Evolutionary conservation across 2,329 filamentous ascomycete species (phyloP).

Genomic region (Ophiostoma sp.): DNA sequence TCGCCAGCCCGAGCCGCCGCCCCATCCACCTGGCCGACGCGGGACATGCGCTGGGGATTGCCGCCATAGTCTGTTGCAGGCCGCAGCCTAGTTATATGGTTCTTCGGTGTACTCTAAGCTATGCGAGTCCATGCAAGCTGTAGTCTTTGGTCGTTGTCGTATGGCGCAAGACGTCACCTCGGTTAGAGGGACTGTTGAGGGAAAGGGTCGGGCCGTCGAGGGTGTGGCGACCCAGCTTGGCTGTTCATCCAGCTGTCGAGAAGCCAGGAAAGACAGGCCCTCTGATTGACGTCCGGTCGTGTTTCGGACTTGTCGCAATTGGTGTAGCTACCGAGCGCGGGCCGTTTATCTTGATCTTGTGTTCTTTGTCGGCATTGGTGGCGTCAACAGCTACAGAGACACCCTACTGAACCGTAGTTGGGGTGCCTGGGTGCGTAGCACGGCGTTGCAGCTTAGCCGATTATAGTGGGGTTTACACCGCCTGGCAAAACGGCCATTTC

Average conservation of each 20-base stretch:
- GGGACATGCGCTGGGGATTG: neutral
- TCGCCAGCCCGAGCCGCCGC: neutral
- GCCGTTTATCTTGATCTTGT: neutral
- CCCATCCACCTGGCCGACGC: neutral
- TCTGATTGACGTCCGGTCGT: neutral
- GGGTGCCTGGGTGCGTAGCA: neutral
- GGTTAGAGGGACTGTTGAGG: neutral
- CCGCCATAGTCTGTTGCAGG: conserved; percentile 5
- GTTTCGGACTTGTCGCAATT: neutral
- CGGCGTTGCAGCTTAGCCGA: conserved; percentile 1
- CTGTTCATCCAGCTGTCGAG: neutral
- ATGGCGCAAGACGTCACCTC: neutral
- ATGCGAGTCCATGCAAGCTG: neutral
- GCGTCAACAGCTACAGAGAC: conserved; percentile 9
- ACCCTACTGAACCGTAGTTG: neutral
- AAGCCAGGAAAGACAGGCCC: neutral
- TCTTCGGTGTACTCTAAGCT: neutral
- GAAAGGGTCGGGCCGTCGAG: neutral
- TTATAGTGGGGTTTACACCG: conserved; percentile 16
- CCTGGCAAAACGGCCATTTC: conserved; percentile 2
- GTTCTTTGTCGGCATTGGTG: conserved; percentile 10
- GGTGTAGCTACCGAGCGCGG: conserved; percentile 1
- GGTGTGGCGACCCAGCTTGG: neutral
- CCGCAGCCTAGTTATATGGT: neutral
- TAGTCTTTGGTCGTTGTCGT: neutral